These are phyloP conservation scores for Solanum neorickii DNA, from an alignment of 257 asterid genomes.

Conservation along the genomic window DNA sequence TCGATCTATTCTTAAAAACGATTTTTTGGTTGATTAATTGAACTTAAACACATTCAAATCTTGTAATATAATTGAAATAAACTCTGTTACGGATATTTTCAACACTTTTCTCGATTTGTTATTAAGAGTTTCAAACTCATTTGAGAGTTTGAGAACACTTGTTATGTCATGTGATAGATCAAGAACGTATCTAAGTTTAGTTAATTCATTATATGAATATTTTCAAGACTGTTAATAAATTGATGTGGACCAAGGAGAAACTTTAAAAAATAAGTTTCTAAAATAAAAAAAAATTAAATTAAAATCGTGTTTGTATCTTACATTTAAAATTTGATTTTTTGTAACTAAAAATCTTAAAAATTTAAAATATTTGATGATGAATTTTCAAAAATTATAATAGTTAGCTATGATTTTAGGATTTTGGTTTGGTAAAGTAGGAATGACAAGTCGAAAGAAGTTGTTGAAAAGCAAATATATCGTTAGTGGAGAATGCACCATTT, in stretches of 20 bases:
- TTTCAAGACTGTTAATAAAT: too few species aligned
- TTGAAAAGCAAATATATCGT: not conserved
- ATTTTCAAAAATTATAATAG: not conserved
- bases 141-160: too few species aligned
- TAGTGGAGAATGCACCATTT: not conserved
- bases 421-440: not conserved
- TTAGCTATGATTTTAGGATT: not conserved
- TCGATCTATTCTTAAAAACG: too few species aligned
- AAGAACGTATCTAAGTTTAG: too few species aligned
- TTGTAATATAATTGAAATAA: not conserved
- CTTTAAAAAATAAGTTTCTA: not conserved
- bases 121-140: not conserved
- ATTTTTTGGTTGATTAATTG: too few species aligned
- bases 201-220: too few species aligned
- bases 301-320: too few species aligned
- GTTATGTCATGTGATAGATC: rapidly evolving
- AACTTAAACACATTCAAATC: too few species aligned
- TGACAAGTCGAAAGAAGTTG: not conserved
- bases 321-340: not conserved
- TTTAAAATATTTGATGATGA: not conserved
- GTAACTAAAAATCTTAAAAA: not conserved
- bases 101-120: too few species aligned
- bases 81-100: too few species aligned
- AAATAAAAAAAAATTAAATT: too few species aligned
- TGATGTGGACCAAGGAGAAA: too few species aligned